phyloP scores from a whole-genome alignment of 352 stramenopile species.

The Globisporangium irregulare region DNA sequence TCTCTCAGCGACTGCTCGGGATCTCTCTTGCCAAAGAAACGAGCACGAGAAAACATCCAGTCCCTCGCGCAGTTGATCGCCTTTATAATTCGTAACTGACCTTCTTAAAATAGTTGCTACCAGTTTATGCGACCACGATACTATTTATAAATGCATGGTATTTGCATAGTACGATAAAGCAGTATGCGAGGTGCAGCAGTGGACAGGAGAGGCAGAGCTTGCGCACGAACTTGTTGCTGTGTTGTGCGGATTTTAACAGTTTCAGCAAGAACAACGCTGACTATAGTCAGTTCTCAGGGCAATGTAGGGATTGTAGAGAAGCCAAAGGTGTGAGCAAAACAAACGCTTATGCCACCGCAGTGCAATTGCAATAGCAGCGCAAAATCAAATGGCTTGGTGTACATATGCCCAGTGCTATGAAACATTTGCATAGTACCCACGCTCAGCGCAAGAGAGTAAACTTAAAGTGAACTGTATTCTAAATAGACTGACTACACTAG shows the following conservation, averaged over 20 bases:
- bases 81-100: neutral
- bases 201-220: conserved; percentile 4
- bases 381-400: neutral
- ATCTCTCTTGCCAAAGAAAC: conserved; percentile 1
- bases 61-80: neutral
- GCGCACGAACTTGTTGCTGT: neutral
- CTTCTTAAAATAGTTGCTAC: neutral
- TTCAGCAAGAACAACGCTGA: neutral
- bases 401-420: too few species aligned
- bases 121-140: too few species aligned
- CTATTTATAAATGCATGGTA: neutral
- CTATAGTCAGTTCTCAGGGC: too few species aligned
- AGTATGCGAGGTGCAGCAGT: neutral
- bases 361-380: too few species aligned
- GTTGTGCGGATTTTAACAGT: conserved; percentile 4
- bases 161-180: neutral
- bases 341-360: too few species aligned
- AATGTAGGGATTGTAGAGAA: too few species aligned
- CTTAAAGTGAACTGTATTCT: too few species aligned
- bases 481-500: too few species aligned
- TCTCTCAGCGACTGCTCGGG: conserved; percentile 4
- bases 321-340: neutral
- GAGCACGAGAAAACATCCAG: conserved; percentile 5
- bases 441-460: too few species aligned
- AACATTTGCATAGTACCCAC: too few species aligned